Evolutionary conservation across 192 early-diverging fungal genomes (phyloP).

Genomic region (Backusella sp.): DNA sequence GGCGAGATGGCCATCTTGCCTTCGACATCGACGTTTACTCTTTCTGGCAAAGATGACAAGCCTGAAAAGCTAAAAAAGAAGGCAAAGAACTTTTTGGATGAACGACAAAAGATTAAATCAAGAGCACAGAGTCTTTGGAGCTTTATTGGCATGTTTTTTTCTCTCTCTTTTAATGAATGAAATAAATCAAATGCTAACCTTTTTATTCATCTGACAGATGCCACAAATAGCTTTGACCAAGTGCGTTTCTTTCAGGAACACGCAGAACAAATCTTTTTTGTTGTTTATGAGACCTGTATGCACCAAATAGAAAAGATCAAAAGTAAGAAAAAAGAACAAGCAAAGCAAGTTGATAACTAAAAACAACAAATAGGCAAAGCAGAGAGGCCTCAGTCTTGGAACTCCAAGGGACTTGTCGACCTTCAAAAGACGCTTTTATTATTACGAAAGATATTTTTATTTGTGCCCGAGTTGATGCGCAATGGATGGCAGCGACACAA

Average conservation of each 20-base stretch:
- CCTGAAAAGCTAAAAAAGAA: conserved; percentile 72
- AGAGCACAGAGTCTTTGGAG: conserved; percentile 62
- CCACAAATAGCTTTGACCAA: conserved; percentile 66
- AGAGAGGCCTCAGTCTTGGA: conserved; percentile 52
- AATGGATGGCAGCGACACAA: conserved; percentile 68
- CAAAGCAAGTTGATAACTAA: not conserved
- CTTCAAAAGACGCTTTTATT: conserved; percentile 64
- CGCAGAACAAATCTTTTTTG: conserved; percentile 64
- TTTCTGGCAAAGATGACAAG: conserved; percentile 47
- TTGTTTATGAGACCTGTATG: conserved; percentile 65
- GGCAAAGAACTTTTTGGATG: conserved; percentile 75
- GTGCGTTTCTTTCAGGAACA: conserved; percentile 77
- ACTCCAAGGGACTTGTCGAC: conserved; percentile 63
- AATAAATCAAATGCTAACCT: not conserved
- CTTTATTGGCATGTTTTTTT: conserved; percentile 60
- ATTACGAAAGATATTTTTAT: conserved; percentile 66
- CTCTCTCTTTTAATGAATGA: not conserved
- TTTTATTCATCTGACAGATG: conserved; percentile 48
- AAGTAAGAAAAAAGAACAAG: conserved; percentile 41
- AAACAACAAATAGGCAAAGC: conserved; percentile 26
- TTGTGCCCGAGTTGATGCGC: conserved; percentile 66
- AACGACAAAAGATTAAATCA: conserved; percentile 71
- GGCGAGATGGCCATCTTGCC: conserved; percentile 13
- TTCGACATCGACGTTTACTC: conserved; percentile 20
- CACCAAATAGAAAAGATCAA: conserved; percentile 76